Base-by-base conservation (phyloP, 495 filamentous ascomycete genomes). In the Neohortaea acidophila region DNA sequence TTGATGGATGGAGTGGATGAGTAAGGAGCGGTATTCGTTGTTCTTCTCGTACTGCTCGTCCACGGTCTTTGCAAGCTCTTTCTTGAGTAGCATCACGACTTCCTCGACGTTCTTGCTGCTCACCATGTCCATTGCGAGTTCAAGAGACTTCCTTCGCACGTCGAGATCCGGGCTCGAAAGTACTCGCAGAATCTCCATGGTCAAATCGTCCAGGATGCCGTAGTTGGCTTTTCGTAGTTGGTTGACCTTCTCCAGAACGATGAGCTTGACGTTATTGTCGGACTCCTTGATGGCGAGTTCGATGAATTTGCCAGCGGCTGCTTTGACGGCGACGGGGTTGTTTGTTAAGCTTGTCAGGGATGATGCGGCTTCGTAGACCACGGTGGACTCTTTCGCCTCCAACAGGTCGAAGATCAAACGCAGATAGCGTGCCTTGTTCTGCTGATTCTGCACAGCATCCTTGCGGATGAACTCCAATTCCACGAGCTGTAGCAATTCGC, bases 31-130 rank as follows among this genome's bases (percentile, higher is more conserved):
- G 58, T 99, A 96, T 58, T 97, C 89, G 63, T 72, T 82, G 62
- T 94, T 96, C 74, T 94, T 94, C 63, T 99, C 91, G 63, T 94
- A 94, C 57, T 94, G 83, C 62, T 96, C 87, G 57, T 99, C 87
- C 24, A 96, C 81, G 0, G 91, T 96, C 69, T 94, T 96, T 27
- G 82, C 75, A 29, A 99, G 75, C 59, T 99, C 91, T 56, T 94
- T 96, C 64, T 96, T 96, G 21, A 99, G 68, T 1, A 99, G 70
- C 59, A 94, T 73, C 19, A 96, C 81, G 14, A 96, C 91, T 51
- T 96, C 91, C 55, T 96, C 89, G 4, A 97, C 87, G 48, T 99
- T 99, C 67, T 92, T 93, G 72, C 84, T 93, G 0, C 85, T 86
- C 10, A 96, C 83, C 89, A 99, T 94, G 48, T 94, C 86, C 59